Conservation (phyloP, 805 yeast genomes). For the Henningerozyma blattae region DNA sequence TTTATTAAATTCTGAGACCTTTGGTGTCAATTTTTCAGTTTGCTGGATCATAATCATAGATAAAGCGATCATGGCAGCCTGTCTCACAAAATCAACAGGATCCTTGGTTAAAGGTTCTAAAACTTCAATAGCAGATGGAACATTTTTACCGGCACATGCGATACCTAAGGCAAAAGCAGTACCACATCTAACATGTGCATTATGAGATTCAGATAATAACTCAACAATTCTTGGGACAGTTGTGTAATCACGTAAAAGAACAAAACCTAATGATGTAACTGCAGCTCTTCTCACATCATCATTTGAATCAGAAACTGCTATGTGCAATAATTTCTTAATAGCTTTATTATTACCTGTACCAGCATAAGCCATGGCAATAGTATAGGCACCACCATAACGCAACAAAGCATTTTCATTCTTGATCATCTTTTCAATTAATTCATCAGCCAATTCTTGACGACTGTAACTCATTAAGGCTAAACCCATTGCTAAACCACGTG, state of each 20-base stretch:
- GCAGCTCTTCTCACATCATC: conserved; percentile 97
- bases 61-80: conserved; percentile 88
- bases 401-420: conserved; percentile 69
- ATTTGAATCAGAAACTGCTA: conserved; percentile 92
- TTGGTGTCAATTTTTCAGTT: conserved; percentile 71
- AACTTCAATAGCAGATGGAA: conserved; percentile 80
- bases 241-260: conserved; percentile 77
- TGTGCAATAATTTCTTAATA: conserved; percentile 72
- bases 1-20: conserved; percentile 67
- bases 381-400: conserved; percentile 92
- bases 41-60: conserved; percentile 85
- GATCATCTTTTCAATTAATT: conserved; percentile 50
- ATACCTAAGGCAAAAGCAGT: conserved; percentile 95
- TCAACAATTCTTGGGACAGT: conserved; percentile 95
- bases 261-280: conserved; percentile 83
- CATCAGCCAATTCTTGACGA: conserved; percentile 70
- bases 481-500: conserved; percentile 86
- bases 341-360: conserved; percentile 91
- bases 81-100: conserved; percentile 94
- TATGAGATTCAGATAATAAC: conserved; percentile 83
- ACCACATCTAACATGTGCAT: conserved; percentile 97
- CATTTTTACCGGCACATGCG: conserved; percentile 90
- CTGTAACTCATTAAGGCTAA: conserved; percentile 80
- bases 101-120: conserved; percentile 88
- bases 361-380: conserved; percentile 90